Evolutionary conservation across 208 protist species (phyloP).

Genomic region (Acanthamoeba sp.): DNA sequence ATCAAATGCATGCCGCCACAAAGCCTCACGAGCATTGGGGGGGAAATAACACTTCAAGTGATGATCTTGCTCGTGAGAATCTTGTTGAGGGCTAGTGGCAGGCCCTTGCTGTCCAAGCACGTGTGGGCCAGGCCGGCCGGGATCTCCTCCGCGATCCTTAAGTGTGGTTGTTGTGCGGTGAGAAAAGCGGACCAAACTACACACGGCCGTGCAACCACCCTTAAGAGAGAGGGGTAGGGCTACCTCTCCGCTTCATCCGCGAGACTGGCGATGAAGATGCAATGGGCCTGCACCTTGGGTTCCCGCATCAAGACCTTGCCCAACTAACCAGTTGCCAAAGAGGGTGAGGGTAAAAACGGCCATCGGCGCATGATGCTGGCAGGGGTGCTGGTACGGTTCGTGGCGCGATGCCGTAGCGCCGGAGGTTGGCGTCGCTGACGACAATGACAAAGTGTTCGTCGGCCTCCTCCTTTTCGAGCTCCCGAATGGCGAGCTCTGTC

Average conservation of each 20-base stretch:
- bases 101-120: constrained; percentile 91
- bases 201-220: background rate
- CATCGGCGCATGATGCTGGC: background rate
- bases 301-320: constrained; percentile 89
- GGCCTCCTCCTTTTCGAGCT: constrained; percentile 88
- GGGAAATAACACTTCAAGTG: background rate
- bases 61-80: constrained; percentile 83
- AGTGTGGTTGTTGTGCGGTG: background rate
- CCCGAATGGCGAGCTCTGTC: constrained; percentile 39
- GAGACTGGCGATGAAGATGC: constrained; percentile 91
- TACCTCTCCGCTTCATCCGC: constrained; percentile 89
- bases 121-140: constrained; percentile 92
- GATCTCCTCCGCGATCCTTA: constrained; percentile 88
- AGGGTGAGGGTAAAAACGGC: background rate
- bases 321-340: constrained; percentile 79
- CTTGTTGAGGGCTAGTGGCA: constrained; percentile 92
- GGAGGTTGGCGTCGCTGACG: constrained; percentile 95
- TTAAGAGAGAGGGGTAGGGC: no score
- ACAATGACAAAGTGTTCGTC: constrained; percentile 96
- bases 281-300: constrained; percentile 92
- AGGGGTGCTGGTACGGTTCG: background rate
- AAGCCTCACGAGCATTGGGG: no score
- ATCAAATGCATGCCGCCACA: no score
- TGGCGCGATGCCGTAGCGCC: constrained; percentile 92
- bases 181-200: background rate